These are phyloP conservation scores for Candida chilensis DNA, from an alignment of 805 yeast species.

Conservation along the genomic window DNA sequence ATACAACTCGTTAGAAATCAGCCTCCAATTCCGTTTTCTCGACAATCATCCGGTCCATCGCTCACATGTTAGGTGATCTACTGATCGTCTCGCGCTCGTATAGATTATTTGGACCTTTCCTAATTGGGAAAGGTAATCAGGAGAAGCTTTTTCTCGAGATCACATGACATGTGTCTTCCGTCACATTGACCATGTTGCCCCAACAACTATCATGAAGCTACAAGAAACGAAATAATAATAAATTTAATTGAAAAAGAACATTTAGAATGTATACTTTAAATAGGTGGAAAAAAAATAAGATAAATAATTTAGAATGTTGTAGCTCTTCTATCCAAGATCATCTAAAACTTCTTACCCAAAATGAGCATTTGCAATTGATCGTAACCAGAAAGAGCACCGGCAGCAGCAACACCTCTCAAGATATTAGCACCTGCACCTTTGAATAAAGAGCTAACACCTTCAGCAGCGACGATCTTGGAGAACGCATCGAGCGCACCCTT, in stretches of 20 bases:
- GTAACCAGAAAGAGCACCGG: constrained; percentile 41
- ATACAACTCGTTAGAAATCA: too few relatives aligned
- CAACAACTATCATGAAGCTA: too few relatives aligned
- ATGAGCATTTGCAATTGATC: constrained; percentile 38
- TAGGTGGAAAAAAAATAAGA: neutral
- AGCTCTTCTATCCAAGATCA: too few relatives aligned
- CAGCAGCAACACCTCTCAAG: constrained; percentile 47
- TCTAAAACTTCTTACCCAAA: constrained; percentile 36
- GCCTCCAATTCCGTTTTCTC: too few relatives aligned
- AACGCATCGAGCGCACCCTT: constrained; percentile 38
- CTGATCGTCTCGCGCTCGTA: too few relatives aligned
- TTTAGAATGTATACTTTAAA: neutral
- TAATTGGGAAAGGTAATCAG: too few relatives aligned
- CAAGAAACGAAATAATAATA: neutral
- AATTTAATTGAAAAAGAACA: neutral
- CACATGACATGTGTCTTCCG: too few relatives aligned
- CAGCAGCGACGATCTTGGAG: constrained; percentile 37
- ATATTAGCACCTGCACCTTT: constrained; percentile 45
- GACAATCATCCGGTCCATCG: too few relatives aligned
- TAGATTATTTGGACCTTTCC: too few relatives aligned
- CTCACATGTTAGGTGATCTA: too few relatives aligned
- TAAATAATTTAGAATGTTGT: neutral
- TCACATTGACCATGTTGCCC: too few relatives aligned
- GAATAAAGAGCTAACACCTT: constrained; percentile 37
- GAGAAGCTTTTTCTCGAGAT: too few relatives aligned